A percentile compares a stretch with the other conserved stretches of the same genome.
Conservation (phyloP, 768 basidiomycete genomes). For the Mycena amicta region DNA sequence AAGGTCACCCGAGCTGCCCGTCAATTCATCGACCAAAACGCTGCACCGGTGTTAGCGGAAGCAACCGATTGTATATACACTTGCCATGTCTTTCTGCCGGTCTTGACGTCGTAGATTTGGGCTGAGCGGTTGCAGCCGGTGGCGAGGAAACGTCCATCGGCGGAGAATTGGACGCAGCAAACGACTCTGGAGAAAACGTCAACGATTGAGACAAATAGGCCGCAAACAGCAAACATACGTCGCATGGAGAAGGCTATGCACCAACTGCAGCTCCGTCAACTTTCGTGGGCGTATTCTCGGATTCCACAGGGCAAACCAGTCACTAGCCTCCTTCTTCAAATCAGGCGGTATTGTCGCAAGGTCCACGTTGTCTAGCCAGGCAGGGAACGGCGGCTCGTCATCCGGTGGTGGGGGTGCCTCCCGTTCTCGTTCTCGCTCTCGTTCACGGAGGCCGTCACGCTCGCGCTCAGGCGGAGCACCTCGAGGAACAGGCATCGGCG, state of each 20-base stretch:
- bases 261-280: slow-evolving; percentile 69
- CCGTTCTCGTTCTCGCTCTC: slow-evolving; percentile 6
- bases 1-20: slow-evolving; percentile 74
- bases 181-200: slow-evolving; percentile 42
- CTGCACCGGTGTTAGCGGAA: slow-evolving; percentile 36
- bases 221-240: slow-evolving; percentile 57
- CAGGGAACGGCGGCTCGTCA: slow-evolving; percentile 4
- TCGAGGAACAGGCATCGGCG: slow-evolving; percentile 2
- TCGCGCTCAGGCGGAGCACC: not conserved
- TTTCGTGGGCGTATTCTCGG: slow-evolving; percentile 61
- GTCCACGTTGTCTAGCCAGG: slow-evolving; percentile 54
- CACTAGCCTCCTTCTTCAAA: slow-evolving; percentile 66
- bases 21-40: slow-evolving; percentile 76
- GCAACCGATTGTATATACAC: slow-evolving; percentile 31
- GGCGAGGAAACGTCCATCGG: slow-evolving; percentile 88
- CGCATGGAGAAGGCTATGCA: slow-evolving; percentile 82
- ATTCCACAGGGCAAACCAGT: slow-evolving; percentile 89
- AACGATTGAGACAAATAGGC: slow-evolving; percentile 7
- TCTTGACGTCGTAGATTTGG: slow-evolving; percentile 93
- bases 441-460: not conserved
- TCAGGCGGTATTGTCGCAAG: slow-evolving; percentile 50
- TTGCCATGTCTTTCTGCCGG: slow-evolving; percentile 83
- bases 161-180: slow-evolving; percentile 94
- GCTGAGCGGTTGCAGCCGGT: slow-evolving; percentile 94
- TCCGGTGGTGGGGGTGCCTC: too few species aligned